These are phyloP conservation scores for Debaryomyces subglobosus DNA, from an alignment of 1,139 yeast genomes.

Conservation along the genomic window DNA sequence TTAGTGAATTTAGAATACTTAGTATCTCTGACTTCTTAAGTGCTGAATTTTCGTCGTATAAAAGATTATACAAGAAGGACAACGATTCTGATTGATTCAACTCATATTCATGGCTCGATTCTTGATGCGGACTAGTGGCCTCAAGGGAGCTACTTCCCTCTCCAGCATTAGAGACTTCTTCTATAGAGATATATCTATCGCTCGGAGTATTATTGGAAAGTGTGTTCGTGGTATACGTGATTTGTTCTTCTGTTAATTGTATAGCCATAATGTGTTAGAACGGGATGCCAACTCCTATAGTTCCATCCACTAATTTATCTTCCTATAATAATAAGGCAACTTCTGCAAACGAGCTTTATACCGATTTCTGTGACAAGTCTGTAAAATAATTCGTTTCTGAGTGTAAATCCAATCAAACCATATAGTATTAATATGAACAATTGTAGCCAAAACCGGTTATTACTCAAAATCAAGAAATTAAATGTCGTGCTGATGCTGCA, in stretches of 20 bases:
- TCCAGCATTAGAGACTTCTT: background rate
- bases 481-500: slow-evolving; percentile 2
- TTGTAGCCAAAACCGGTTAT: background rate
- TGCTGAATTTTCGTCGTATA: slow-evolving; percentile 41
- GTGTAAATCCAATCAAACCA: background rate
- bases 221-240: slow-evolving; percentile 1
- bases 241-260: slow-evolving; percentile 5
- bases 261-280: slow-evolving; percentile 1
- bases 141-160: background rate
- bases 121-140: background rate
- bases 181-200: background rate
- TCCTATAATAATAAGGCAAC: background rate
- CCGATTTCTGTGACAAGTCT: background rate
- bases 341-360: background rate
- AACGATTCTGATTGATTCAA: slow-evolving; percentile 45
- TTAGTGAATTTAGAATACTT: slow-evolving; percentile 37
- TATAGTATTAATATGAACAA: background rate
- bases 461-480: background rate
- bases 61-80: slow-evolving; percentile 42
- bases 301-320: background rate
- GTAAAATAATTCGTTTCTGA: background rate
- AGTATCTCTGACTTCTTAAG: slow-evolving; percentile 42
- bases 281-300: background rate
- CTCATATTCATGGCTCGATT: slow-evolving; percentile 36
- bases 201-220: background rate